These are phyloP conservation scores for Paecilomyces fulvus DNA, from an alignment of 2,329 filamentous ascomycete genomes.

Conservation along the genomic window DNA sequence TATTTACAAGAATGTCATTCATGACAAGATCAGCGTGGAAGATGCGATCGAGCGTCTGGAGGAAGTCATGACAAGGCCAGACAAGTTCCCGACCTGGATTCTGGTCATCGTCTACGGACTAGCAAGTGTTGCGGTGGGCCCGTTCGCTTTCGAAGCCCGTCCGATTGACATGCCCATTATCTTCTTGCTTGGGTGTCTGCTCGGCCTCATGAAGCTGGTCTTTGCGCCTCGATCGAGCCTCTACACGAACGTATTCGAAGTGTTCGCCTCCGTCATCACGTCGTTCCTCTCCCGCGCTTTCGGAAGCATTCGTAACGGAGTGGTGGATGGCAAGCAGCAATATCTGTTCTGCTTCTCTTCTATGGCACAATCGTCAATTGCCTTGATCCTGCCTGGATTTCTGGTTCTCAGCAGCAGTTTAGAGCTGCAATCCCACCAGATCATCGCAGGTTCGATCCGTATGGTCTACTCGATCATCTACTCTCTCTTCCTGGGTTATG, in stretches of 20 bases:
- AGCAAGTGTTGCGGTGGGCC: slow-evolving; percentile 66
- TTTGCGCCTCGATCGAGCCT: slow-evolving; percentile 66
- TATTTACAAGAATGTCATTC: slow-evolving; percentile 41
- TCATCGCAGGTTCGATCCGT: slow-evolving; percentile 62
- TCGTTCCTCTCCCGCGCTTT: slow-evolving; percentile 63
- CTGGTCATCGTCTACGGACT: slow-evolving; percentile 63
- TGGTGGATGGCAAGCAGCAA: slow-evolving; percentile 17
- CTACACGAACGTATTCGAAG: slow-evolving; percentile 56
- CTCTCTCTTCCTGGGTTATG: slow-evolving; percentile 63
- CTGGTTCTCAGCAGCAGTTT: slow-evolving; percentile 53
- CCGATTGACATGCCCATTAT: slow-evolving; percentile 70
- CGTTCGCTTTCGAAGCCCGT: slow-evolving; percentile 70
- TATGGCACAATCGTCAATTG: slow-evolving; percentile 64
- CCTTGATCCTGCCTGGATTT: slow-evolving; percentile 64
- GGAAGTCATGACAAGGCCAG: slow-evolving; percentile 48
- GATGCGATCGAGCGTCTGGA: slow-evolving; percentile 37
- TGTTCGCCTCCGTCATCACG: slow-evolving; percentile 55
- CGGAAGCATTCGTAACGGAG: slow-evolving; percentile 51
- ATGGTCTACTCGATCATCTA: slow-evolving; percentile 70
- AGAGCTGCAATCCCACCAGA: slow-evolving; percentile 60
- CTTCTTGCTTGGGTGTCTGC: slow-evolving; percentile 65
- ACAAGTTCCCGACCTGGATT: slow-evolving; percentile 46
- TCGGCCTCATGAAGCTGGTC: slow-evolving; percentile 67
- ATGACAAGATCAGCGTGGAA: slow-evolving; percentile 38
- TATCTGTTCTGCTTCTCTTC: slow-evolving; percentile 62